Base-by-base conservation (phyloP, 148 eudicot genomes). In the Diospyros lotus region DNA sequence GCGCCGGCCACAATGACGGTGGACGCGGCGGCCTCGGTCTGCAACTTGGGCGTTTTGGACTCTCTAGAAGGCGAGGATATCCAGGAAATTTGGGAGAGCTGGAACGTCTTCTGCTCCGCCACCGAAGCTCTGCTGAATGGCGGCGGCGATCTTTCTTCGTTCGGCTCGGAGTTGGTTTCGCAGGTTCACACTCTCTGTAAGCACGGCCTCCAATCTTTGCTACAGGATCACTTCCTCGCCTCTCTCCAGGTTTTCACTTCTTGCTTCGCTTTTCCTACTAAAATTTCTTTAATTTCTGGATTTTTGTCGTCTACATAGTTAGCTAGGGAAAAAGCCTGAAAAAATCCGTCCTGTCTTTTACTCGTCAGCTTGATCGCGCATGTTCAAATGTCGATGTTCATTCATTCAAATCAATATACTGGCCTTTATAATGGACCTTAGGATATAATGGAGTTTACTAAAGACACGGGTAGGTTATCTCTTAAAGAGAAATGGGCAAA, bases 191-290 rank as follows among this genome's bases (percentile, higher is more conserved):
- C 66, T 64, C 92, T 94, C 8, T 87, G 89, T 75, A 76, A 71
- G 46, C 80, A 76, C 48, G 91, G 92, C 38, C 88, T 94, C 50
- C 67, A 79, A 4, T 74, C 90, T 46, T 84, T 92, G 0, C 80
- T 84, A 2, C 73, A 80, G 69, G 89, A 94, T 4, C 97, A 94
- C 81, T 92, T 94, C 78, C 71, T 89, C 78, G 76, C 75, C 15
- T 83, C 85, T 39, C 73, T 91, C 18, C 90, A 94, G 97, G 98
- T 91, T 4, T 48, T 48, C 52, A 8, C 75, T 9, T 46, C 12
- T 28, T 43, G 6, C 1, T 62, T 54, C 53, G 5, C 40, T 5
- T 52, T 59, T 2, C 18, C 9, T 64, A 40, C 14, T 9, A 43
- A 65, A 65, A 38, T 6, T 12, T 72, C 28, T 48, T 48, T 48